Base-by-base conservation (phyloP, 1,139 yeast species). In the Yamadazyma kanchanaburiensis region DNA sequence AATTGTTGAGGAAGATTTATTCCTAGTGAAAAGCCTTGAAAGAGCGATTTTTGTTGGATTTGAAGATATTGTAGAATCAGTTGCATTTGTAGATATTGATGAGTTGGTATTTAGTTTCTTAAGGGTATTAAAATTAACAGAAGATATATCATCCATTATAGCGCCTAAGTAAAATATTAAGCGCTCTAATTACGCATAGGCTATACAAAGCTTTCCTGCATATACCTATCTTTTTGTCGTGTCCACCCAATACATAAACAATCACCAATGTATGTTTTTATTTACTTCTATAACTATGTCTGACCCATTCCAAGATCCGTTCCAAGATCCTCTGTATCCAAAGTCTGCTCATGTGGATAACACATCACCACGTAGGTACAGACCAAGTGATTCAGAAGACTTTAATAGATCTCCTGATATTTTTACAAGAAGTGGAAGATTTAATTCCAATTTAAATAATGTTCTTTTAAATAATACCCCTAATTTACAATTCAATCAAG, bases 361-460 rank as follows among this genome's bases (percentile, higher is more conserved):
- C 22, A 46, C 55, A 6, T 64, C 70, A 3, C 70, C 72, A 2
- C 56, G 59, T 42, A 52, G 69, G 34, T 57, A 51, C 30, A 55
- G 52, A 26, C 60, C 56, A 18, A 55, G 49, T n/a, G 48, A 48
- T 14, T 38, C 39, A 14, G 41, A 31, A n/a, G 28, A 31, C 5
- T 15, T 10, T 5, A 54, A 66, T 38, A 70, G 61, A 27, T 67
- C 74, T 5, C 74, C 74, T 1, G 65, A 64, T 37, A 68, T 68
- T 13, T 69, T 66, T 35, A 43, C 73, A 22, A 46, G 73, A 45
- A 48, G 81, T 68, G 48, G 87, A 48, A 39, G 49, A 28, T 34
- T 44, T 27, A 42, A 35, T 29, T 26, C 43, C 15, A 45, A 34
- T 25, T 22, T 39, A 24, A 38, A 40, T 30, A 37, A 42, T 19